Conservation (phyloP, 2,329 filamentous ascomycete species). For the Juglanconis oblonga region DNA sequence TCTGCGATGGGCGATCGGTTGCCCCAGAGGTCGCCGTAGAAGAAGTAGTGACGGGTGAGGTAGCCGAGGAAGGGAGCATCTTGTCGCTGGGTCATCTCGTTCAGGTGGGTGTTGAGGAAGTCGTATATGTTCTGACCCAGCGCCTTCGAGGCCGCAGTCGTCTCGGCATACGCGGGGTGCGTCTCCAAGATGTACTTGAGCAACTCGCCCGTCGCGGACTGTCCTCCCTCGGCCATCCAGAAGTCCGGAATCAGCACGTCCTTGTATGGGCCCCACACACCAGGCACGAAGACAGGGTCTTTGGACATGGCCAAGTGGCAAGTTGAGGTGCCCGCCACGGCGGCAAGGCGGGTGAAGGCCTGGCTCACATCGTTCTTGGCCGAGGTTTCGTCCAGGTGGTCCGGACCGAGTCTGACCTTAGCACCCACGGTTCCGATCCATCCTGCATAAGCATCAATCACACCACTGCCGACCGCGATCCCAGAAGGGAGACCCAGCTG, state of each 20-base stretch:
- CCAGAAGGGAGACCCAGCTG: slow-evolving; percentile 83
- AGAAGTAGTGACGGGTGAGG: slow-evolving; percentile 91
- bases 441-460: slow-evolving; percentile 97
- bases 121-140: slow-evolving; percentile 91
- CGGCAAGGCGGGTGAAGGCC: slow-evolving; percentile 87
- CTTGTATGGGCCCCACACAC: slow-evolving; percentile 95
- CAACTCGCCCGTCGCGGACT: slow-evolving; percentile 93
- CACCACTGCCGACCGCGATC: slow-evolving; percentile 90
- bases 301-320: slow-evolving; percentile 96
- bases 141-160: slow-evolving; percentile 73
- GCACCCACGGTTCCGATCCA: slow-evolving; percentile 99
- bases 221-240: slow-evolving; percentile 97
- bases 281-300: slow-evolving; percentile 87
- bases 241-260: slow-evolving; percentile 88
- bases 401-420: slow-evolving; percentile 73
- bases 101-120: slow-evolving; percentile 85
- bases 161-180: slow-evolving; percentile 84
- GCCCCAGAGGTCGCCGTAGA: slow-evolving; percentile 96
- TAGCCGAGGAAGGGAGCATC: slow-evolving; percentile 77
- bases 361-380: slow-evolving; percentile 85
- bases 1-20: slow-evolving; percentile 95
- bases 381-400: slow-evolving; percentile 63
- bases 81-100: slow-evolving; percentile 66
- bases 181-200: slow-evolving; percentile 93
- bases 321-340: slow-evolving; percentile 93